Base-by-base conservation (phyloP, 495 filamentous ascomycete species). In the Hyaloscypha bicolor region DNA sequence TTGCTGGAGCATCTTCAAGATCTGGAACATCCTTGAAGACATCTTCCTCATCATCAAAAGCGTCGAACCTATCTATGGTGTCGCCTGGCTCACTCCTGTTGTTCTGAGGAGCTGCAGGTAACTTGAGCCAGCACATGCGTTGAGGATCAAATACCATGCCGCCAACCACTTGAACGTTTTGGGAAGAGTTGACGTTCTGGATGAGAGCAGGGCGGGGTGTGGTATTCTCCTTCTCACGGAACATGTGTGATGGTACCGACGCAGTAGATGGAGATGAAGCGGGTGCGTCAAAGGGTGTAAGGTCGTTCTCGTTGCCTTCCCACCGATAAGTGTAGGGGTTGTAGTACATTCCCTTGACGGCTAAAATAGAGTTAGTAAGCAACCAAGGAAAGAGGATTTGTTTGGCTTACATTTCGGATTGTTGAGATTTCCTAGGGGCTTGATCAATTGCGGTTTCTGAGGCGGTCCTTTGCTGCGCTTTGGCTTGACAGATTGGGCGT, bases 71-170 rank as follows among this genome's bases (percentile, higher is more conserved):
- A 78, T 95, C 91, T 69, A 90, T 79, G 3, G 81, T 78, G 63
- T 83, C 83, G 61, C 70, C 73, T 9, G 69, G 57, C 12, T 81
- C 77, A 19, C 80, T 72, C 11, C 67, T 73, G 19, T 75, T 63
- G 21, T 65, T 57, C 21, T 62, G 53, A 5, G 45, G 45, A 32
- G 22, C 30, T 55, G 64, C 35, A 4, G 77, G 74, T 31, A 91
- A 79, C 74, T 93, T 95, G 35, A 97, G 83, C 94, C 94, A 97
- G 76, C 91, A 92, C 94, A 97, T 99, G 62, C 90, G 91, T 62
- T 89, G 88, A 8, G 96, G 96, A 77, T 99, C 95, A 76, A 98
- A 99, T 30, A 99, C 89, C 95, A 99, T 99, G 70, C 91, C 92
- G 29, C 93, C 90, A 65, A 96, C 92, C 32, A 96, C 90, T 78